Evolutionary conservation across 1,284 basidiomycete genomes (phyloP), one percentile per base, ranked within the genome.

Genomic region (Stygiomarasmius scandens): DNA sequence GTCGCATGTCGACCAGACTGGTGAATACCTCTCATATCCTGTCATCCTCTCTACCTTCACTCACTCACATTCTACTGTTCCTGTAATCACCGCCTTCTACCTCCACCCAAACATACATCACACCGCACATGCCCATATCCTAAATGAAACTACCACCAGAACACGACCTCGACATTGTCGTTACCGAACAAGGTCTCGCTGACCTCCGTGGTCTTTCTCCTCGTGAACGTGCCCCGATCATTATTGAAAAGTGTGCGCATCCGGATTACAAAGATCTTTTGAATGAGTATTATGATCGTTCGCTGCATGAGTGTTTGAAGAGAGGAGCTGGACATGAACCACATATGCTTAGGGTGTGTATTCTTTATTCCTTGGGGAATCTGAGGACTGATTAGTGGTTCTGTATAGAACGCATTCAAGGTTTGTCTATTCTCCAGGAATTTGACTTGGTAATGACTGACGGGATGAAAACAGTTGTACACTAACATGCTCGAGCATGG

Each of bases 171-270:
- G 78, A 80, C 58, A 61, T 80, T 16, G 60, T 80, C 52, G 76
- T 79, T 6, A 78, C 77, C 1, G 77, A 79, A 59, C 80, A 82
- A 60, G 81, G 81, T 41, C 71, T 82, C 5, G 81, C 80, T 34
- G 81, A 83, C 61, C 67, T 83, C 5, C 76, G 80, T 44, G 80
- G 80, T 0, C 67, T 82, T 4, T 74, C 74, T 2, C 80, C 81
- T 0, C 68, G 81, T 16, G 77, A 83, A 58, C 72, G 80, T 10
- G 80, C 80, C 0, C 78, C 77, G 1, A 11, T 80, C 4, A 81
- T 83, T 62, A 83, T 81, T 54, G 63, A 78, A 57, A 77, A 81
- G 34, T 81, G 79, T 59, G 78, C 80, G 3, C 80, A 82, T 62
- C 80, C 80, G 0, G 77, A 79, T 63, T 83, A 80, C 61, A 70